Evolutionary conservation across 495 filamentous ascomycete genomes (phyloP).

Genomic region (Hypoxylon subgilvum): DNA sequence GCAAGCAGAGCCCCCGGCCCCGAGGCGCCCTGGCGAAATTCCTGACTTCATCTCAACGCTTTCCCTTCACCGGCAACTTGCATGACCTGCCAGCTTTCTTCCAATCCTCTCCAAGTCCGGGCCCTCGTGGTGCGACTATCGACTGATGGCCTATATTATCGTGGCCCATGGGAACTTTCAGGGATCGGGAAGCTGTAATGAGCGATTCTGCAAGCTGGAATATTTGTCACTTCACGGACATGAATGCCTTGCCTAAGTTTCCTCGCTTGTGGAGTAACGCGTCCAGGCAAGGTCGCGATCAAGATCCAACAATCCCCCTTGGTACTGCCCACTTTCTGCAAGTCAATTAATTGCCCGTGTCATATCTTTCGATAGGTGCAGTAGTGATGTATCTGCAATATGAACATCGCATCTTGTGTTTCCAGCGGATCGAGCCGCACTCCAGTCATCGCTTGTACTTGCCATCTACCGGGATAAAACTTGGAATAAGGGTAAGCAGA

Average conservation of each 20-base stretch:
- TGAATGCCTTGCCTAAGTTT: not conserved
- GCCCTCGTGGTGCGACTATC: conserved; percentile 17
- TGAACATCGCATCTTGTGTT: no score
- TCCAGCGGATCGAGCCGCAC: conserved; percentile 1
- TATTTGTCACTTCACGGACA: not conserved
- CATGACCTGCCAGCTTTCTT: not conserved
- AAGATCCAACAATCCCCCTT: not conserved
- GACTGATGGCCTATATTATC: conserved; percentile 2
- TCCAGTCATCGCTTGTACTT: not conserved
- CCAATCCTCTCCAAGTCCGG: conserved; percentile 5
- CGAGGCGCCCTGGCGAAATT: no score
- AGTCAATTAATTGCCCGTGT: not conserved
- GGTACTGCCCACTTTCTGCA: conserved; percentile 2
- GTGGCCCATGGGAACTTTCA: not conserved
- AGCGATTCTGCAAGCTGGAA: not conserved
- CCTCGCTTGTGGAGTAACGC: conserved; percentile 1
- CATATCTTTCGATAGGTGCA: no score
- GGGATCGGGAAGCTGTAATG: conserved; percentile 4
- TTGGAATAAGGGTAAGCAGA: not conserved
- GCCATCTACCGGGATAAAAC: not conserved
- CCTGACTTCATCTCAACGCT: conserved; percentile 9
- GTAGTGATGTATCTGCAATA: no score
- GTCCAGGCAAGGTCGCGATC: conserved; percentile 21
- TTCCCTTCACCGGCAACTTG: conserved; percentile 16
- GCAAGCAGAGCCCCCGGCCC: no score